phyloP scores from a whole-genome alignment of 768 basidiomycete species.

The Hericium erinaceus region DNA sequence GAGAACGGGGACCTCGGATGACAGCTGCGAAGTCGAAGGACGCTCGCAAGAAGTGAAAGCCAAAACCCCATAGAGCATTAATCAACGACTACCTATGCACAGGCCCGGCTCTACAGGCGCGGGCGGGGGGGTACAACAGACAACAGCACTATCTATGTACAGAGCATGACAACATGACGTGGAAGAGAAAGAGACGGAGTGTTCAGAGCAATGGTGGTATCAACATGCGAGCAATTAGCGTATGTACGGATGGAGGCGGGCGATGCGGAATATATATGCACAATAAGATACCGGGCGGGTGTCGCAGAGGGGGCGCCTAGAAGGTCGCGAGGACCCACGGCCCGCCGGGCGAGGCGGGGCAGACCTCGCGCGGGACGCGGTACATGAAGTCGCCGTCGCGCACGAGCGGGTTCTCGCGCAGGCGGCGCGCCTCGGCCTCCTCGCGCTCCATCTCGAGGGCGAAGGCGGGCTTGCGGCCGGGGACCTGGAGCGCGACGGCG shows the following conservation, averaged over 20 bases:
- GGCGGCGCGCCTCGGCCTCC: constrained; percentile 41
- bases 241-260: background rate
- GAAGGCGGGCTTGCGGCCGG: constrained; percentile 57
- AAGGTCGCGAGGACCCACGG: background rate
- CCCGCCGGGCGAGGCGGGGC: constrained; percentile 2
- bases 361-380: constrained; percentile 1
- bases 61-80: too few species aligned
- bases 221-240: background rate
- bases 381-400: constrained; percentile 38
- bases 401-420: constrained; percentile 54
- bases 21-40: too few species aligned
- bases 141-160: too few species aligned
- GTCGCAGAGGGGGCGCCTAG: background rate
- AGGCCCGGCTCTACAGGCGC: too few species aligned
- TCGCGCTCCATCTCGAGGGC: constrained; percentile 65
- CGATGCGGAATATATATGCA: background rate
- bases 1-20: too few species aligned
- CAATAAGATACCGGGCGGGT: constrained; percentile 1
- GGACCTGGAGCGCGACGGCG: constrained; percentile 36
- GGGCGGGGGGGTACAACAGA: too few species aligned
- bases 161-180: too few species aligned
- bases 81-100: too few species aligned
- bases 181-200: too few species aligned
- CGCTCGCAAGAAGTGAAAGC: too few species aligned
- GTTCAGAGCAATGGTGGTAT: too few species aligned